phyloP scores from a whole-genome alignment of 129 eudicot genomes.

The Saposhnikovia divaricata region DNA sequence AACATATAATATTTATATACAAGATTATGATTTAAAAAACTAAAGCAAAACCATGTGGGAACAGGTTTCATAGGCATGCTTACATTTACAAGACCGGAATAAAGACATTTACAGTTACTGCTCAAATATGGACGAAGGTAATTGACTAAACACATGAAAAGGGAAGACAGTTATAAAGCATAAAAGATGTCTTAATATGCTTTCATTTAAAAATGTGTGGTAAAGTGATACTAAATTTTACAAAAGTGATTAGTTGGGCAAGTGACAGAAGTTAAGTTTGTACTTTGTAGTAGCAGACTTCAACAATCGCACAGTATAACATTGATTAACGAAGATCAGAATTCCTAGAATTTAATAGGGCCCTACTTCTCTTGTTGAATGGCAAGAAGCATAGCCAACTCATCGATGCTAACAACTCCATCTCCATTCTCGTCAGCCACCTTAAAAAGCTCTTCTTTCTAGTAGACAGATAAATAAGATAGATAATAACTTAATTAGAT shows the following conservation, averaged over 20 bases:
- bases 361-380: slow-evolving; percentile 87
- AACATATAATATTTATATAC: neutral
- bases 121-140: neutral
- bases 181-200: neutral
- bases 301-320: neutral
- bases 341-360: slow-evolving; percentile 1
- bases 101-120: neutral
- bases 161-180: neutral
- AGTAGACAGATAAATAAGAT: slow-evolving; percentile 13
- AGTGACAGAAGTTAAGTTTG: neutral
- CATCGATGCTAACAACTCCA: slow-evolving; percentile 91
- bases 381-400: slow-evolving; percentile 86
- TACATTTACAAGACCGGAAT: neutral
- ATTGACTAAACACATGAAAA: neutral
- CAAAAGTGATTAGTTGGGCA: neutral
- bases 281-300: neutral
- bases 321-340: neutral
- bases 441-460: slow-evolving; percentile 91
- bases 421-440: slow-evolving; percentile 88
- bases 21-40: neutral
- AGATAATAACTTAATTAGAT: neutral
- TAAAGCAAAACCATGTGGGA: neutral
- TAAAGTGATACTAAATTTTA: neutral
- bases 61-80: neutral
- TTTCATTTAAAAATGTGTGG: too few species aligned